A percentile compares a stretch with the other conserved stretches of the same genome.
Evolutionary conservation across 2,329 filamentous ascomycete species (phyloP).

Genomic region (Colletotrichum endophyticum): DNA sequence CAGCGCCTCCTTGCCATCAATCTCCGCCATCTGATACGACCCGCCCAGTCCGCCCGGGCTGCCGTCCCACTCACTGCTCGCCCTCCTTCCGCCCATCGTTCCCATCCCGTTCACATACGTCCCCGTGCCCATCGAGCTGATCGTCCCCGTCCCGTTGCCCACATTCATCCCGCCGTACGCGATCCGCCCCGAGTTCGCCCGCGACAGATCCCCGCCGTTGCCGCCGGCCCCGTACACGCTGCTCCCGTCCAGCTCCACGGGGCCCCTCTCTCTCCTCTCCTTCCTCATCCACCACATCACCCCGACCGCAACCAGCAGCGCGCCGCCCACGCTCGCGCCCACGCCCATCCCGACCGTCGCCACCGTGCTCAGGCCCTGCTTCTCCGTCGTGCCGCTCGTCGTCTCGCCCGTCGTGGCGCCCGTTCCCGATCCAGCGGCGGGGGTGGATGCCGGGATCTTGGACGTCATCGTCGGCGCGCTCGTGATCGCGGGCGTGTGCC

Average conservation of each 20-base stretch:
- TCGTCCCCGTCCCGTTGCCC: neutral
- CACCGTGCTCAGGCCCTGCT: neutral
- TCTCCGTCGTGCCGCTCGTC: neutral
- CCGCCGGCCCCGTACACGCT: neutral
- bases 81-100: neutral
- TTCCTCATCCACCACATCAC: conserved; percentile 13
- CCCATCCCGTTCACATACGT: neutral
- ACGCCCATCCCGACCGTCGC: conserved; percentile 9
- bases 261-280: neutral
- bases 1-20: conserved; percentile 13
- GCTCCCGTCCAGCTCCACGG: neutral
- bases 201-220: neutral
- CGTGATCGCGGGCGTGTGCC: neutral
- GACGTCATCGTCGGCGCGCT: neutral
- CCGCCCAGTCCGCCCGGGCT: conserved; percentile 1
- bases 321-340: conserved; percentile 6
- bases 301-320: conserved; percentile 6
- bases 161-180: conserved; percentile 3
- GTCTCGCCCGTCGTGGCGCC: neutral
- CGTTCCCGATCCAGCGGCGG: fast-evolving
- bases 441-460: neutral
- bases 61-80: conserved; percentile 9
- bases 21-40: conserved; percentile 12
- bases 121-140: conserved; percentile 16
- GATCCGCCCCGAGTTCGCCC: neutral